Percentiles rank a stretch among this genome's conserved stretches.
Evolutionary conservation across 1,284 basidiomycete species (phyloP).

Genomic region (Psilocybe mexicana): DNA sequence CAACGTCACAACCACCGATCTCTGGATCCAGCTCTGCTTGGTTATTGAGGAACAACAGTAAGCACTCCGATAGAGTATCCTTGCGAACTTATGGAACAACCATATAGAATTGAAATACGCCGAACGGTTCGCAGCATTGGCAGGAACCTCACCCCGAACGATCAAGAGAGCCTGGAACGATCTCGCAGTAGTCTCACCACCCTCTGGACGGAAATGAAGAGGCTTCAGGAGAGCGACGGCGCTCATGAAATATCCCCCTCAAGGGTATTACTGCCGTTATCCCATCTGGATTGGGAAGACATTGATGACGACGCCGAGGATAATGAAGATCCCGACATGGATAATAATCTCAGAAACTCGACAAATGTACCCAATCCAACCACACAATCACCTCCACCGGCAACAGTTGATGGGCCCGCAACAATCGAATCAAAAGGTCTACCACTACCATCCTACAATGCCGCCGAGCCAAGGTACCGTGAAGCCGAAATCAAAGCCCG

Average conservation of each 20-base stretch:
- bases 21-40: conserved; percentile 7
- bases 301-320: background rate
- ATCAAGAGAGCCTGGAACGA: background rate
- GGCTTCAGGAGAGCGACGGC: background rate
- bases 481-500: background rate
- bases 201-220: background rate
- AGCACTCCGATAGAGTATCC: background rate
- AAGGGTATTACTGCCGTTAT: background rate
- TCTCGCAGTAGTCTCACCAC: background rate
- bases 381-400: too few species aligned
- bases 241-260: background rate
- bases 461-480: background rate
- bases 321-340: too few species aligned
- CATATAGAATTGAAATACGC: background rate
- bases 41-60: conserved; percentile 12
- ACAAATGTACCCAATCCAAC: too few species aligned
- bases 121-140: background rate
- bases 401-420: too few species aligned
- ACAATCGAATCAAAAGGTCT: background rate
- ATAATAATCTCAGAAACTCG: too few species aligned
- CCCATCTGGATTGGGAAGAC: background rate
- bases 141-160: background rate
- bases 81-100: too few species aligned
- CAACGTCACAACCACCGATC: background rate
- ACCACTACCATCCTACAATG: background rate